Percentiles rank a stretch among this genome's conserved stretches.
Conservation (phyloP, 805 yeast species). For the Nakazawaea populi region DNA sequence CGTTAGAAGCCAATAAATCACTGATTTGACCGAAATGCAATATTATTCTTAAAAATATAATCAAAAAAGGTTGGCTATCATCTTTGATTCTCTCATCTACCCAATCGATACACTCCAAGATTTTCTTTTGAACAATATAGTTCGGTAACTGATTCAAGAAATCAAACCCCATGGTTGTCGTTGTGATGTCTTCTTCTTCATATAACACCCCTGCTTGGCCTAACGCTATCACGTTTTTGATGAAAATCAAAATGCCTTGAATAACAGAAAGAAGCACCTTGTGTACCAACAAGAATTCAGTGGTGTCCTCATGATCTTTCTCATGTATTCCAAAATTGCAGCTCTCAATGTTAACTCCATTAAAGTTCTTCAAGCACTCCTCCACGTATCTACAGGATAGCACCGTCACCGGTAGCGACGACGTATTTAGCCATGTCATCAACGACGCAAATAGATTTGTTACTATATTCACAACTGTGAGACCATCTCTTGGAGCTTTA, state of each 20-base stretch:
- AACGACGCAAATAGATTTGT: slow-evolving; percentile 48
- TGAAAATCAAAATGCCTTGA: slow-evolving; percentile 48
- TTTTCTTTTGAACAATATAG: slow-evolving; percentile 11
- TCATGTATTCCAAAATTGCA: neutral
- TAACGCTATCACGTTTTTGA: slow-evolving; percentile 39
- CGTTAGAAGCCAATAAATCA: slow-evolving; percentile 3
- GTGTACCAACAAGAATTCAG: slow-evolving; percentile 34
- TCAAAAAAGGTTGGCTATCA: slow-evolving; percentile 12
- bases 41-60: slow-evolving; percentile 24
- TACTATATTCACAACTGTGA: slow-evolving; percentile 42
- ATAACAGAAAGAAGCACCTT: slow-evolving; percentile 45
- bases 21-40: slow-evolving; percentile 24
- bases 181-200: slow-evolving; percentile 73
- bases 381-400: slow-evolving; percentile 73
- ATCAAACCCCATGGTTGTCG: slow-evolving; percentile 53
- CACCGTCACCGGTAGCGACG: slow-evolving; percentile 71
- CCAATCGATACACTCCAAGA: slow-evolving; percentile 31
- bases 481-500: slow-evolving; percentile 27
- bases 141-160: slow-evolving; percentile 28
- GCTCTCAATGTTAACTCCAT: slow-evolving; percentile 5
- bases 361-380: slow-evolving; percentile 30
- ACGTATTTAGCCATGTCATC: slow-evolving; percentile 72
- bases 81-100: slow-evolving; percentile 16
- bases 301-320: slow-evolving; percentile 4
- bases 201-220: slow-evolving; percentile 54